Evolutionary conservation across 2,329 filamentous ascomycete genomes (phyloP).

Genomic region (Aspergillus texensis): DNA sequence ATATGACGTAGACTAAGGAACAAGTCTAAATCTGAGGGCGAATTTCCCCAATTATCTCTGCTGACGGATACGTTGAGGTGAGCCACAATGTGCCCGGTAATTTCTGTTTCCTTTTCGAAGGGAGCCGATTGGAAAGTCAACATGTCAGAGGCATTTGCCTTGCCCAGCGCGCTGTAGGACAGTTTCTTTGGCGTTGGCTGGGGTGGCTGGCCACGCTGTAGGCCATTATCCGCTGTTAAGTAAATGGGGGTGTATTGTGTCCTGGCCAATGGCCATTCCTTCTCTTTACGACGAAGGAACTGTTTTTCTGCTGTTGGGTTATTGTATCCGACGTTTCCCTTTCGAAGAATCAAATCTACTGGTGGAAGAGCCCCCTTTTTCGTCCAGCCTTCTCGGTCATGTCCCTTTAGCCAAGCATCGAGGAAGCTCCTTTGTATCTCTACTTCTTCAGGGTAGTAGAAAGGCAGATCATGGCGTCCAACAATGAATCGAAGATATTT

Average conservation of each 20-base stretch:
- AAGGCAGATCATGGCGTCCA: slow-evolving; percentile 69
- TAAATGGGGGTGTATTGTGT: slow-evolving; percentile 55
- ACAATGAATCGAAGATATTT: slow-evolving; percentile 70
- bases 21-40: slow-evolving; percentile 53
- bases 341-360: slow-evolving; percentile 62
- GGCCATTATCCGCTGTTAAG: not conserved
- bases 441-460: slow-evolving; percentile 69
- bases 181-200: no score
- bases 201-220: no score
- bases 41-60: slow-evolving; percentile 33
- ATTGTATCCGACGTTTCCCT: slow-evolving; percentile 67
- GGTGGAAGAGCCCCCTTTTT: slow-evolving; percentile 55
- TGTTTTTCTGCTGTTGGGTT: slow-evolving; percentile 60
- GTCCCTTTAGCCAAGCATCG: slow-evolving; percentile 67
- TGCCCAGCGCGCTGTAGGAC: no score
- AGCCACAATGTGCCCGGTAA: slow-evolving; percentile 67
- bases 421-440: slow-evolving; percentile 67
- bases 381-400: slow-evolving; percentile 52
- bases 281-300: slow-evolving; percentile 55
- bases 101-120: slow-evolving; percentile 47
- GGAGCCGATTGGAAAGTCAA: no score
- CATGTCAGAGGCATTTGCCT: no score
- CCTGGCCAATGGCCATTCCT: slow-evolving; percentile 66
- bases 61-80: slow-evolving; percentile 61
- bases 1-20: slow-evolving; percentile 57